A percentile compares a stretch with the other conserved stretches of the same genome.
Conservation (phyloP, 129 eudicot species). For the Helianthus annuus region DNA sequence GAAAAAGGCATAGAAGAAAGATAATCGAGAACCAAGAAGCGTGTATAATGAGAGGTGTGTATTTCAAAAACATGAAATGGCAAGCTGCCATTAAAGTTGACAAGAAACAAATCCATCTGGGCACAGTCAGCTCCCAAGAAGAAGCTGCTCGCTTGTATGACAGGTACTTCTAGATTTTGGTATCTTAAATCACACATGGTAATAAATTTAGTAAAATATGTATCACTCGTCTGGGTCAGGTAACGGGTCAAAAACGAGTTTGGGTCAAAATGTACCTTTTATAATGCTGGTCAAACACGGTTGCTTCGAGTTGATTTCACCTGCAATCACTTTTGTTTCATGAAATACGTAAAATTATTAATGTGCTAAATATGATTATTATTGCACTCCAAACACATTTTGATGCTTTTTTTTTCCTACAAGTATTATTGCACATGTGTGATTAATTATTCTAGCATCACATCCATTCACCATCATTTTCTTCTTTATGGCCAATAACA, state of each 20-base stretch:
- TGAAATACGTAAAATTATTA: background rate
- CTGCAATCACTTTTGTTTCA: constrained; percentile 7
- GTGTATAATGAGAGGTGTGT: constrained; percentile 82
- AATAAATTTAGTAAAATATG: background rate
- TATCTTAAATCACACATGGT: constrained; percentile 13
- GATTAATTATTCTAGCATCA: background rate
- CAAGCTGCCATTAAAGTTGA: constrained; percentile 99
- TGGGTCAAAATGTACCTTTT: constrained; percentile 2
- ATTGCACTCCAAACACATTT: background rate
- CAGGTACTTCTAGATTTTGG: constrained; percentile 51
- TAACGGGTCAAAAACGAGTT: background rate
- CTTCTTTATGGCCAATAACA: constrained; percentile 16
- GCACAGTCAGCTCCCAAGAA: constrained; percentile 89
- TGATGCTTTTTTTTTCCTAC: background rate
- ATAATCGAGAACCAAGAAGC: constrained; percentile 68
- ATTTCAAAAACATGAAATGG: constrained; percentile 97
- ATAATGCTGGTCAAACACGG: background rate
- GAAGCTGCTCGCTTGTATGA: constrained; percentile 98
- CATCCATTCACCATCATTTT: background rate
- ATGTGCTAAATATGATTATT: constrained; percentile 4
- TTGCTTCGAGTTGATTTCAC: constrained; percentile 2
- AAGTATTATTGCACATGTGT: background rate
- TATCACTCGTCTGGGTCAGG: background rate
- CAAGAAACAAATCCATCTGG: constrained; percentile 95
- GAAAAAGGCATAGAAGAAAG: constrained; percentile 86